Evolutionary conservation across 805 yeast species (phyloP).

Genomic region (Nakazawaea wyomingensis): DNA sequence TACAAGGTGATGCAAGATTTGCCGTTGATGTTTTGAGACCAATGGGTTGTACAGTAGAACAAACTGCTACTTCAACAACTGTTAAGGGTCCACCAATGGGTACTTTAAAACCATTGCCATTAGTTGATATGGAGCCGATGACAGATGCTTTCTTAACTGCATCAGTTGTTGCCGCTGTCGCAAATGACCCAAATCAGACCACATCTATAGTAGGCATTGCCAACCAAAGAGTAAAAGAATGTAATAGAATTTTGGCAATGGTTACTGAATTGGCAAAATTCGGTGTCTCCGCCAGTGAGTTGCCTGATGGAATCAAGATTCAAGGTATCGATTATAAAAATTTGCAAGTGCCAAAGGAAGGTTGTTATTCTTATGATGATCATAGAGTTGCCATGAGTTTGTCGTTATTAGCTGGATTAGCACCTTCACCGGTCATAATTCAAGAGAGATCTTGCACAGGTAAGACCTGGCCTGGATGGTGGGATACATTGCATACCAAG

Average conservation of each 20-base stretch:
- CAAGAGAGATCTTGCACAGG: constrained; percentile 90
- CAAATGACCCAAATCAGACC: constrained; percentile 46
- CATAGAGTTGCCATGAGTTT: constrained; percentile 98
- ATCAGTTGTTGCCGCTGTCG: constrained; percentile 93
- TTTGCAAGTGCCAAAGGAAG: constrained; percentile 54
- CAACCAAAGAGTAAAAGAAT: constrained; percentile 95
- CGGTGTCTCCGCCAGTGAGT: constrained; percentile 80
- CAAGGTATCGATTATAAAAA: constrained; percentile 55
- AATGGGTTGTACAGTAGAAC: constrained; percentile 91
- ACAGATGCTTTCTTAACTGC: constrained; percentile 98
- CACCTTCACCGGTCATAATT: constrained; percentile 55
- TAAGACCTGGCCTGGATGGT: constrained; percentile 99
- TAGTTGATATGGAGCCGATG: constrained; percentile 98
- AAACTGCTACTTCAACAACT: constrained; percentile 81
- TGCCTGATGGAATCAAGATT: constrained; percentile 89
- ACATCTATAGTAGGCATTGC: constrained; percentile 94
- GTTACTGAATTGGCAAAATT: constrained; percentile 80
- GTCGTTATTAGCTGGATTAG: constrained; percentile 76
- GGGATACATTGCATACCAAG: constrained; percentile 80
- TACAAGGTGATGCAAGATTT: constrained; percentile 96
- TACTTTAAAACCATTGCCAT: constrained; percentile 58
- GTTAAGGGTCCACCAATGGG: constrained; percentile 85
- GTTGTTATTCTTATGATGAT: constrained; percentile 82
- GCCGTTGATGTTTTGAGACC: constrained; percentile 89
- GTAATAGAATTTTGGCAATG: constrained; percentile 96